Conservation (phyloP, 192 early-diverging fungal species). For the Phycomyces blakesleeanus region DNA sequence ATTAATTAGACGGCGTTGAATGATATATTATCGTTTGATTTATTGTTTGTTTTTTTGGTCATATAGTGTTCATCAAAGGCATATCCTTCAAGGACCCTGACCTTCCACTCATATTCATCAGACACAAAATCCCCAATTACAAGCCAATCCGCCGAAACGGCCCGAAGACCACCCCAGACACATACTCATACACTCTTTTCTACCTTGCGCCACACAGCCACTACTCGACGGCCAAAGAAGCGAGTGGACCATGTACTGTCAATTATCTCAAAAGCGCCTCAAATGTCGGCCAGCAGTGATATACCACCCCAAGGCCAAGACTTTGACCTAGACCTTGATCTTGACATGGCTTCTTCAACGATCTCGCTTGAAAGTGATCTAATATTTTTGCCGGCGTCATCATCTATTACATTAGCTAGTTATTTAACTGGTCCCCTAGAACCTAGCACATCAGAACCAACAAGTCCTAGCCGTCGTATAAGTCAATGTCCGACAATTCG, state of each 20-base stretch:
- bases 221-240: too few relatives aligned
- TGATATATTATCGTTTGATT: neutral
- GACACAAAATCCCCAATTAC: neutral
- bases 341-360: neutral
- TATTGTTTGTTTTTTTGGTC: too few relatives aligned
- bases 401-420: neutral
- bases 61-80: neutral
- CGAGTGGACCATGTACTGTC: too few relatives aligned
- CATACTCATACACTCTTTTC: too few relatives aligned
- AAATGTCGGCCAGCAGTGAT: too few relatives aligned
- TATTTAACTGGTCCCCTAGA: neutral
- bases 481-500: neutral
- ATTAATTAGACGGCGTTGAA: neutral
- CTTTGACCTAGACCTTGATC: neutral
- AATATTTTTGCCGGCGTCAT: neutral
- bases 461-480: too few relatives aligned
- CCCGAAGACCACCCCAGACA: neutral
- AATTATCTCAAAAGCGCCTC: too few relatives aligned
- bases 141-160: neutral
- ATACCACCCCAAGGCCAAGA: too few relatives aligned
- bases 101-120: neutral
- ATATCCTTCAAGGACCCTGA: neutral
- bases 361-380: neutral
- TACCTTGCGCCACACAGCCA: too few relatives aligned
- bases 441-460: neutral